Evolutionary conservation across 257 asterid species (phyloP), one percentile per base, ranked within the genome.

Genomic region (Solanum boliviense): DNA sequence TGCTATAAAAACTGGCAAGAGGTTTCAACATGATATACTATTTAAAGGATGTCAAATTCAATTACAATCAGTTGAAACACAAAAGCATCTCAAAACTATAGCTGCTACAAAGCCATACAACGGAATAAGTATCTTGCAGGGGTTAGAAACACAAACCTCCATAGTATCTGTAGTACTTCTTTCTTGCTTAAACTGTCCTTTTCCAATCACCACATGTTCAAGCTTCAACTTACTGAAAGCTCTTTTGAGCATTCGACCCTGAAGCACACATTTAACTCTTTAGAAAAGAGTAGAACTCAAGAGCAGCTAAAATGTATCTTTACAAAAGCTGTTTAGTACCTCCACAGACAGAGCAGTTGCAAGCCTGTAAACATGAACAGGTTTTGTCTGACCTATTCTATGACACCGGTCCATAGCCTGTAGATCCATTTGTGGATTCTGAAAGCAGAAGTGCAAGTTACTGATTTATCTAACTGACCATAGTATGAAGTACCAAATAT

Each of bases 401-500:
- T 97, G 99, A 72, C 99, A 97, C 83, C 99, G 90, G 83, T 97
- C 99, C 99, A 97, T 97, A 60, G 99, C 99, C 90, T 97, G 99
- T 88, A 97, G 92, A 93, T 97, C 99, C 98, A 94, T 93, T 92
- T 97, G 99, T 32, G 99, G 99, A 88, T 97, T 97, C 99, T 97
- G 98, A 85, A 90, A 88, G 16, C 71, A 83, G 48, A 27, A 76
- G 91, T 31, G 72, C 85, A 82, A 82, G 25, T 82, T 29, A 82
- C 70, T 82, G 70, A 46, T 20, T 46, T 27, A 82, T 82, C 70
- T 29, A 81, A 81, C 29, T 82, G 85, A 2, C 25, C 18, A 48
- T 18, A 38, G 34, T 76, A 39, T 76, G 34, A n/a, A 76, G 84
- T 23, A 76, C 70, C 70, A 82, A 82, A 48, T 46, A 29, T 44